A percentile compares a stretch with the other conserved stretches of the same genome.
Conservation (phyloP, 345 rosid genomes). For the Lepidium africanum region DNA sequence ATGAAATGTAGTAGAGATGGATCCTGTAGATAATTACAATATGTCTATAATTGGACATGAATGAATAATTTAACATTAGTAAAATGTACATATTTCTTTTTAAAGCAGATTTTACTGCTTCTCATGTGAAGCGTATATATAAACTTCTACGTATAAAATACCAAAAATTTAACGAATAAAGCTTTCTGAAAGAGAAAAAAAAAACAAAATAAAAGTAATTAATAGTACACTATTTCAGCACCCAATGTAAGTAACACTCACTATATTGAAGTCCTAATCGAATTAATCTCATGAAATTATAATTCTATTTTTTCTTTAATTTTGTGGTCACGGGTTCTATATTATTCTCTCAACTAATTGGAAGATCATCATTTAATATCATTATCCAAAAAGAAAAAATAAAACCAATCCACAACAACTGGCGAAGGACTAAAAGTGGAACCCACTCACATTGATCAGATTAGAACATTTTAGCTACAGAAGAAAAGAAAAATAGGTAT, state of each 20-base stretch:
- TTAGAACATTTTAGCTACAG: conserved; percentile 5
- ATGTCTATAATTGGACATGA: too few species aligned
- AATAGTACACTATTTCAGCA: neutral
- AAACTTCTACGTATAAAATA: too few species aligned
- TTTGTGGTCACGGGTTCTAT: conserved; percentile 1
- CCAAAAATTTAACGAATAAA: too few species aligned
- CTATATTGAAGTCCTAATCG: neutral
- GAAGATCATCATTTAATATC: neutral
- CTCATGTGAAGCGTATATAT: too few species aligned
- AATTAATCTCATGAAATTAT: neutral
- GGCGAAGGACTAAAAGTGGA: conserved; percentile 18
- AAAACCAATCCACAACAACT: conserved; percentile 11
- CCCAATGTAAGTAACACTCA: neutral
- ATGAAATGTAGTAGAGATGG: too few species aligned
- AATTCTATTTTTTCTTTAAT: neutral
- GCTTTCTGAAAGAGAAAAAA: too few species aligned
- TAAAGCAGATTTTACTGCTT: too few species aligned
- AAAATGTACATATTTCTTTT: too few species aligned
- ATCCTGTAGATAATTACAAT: too few species aligned
- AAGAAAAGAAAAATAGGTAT: conserved; percentile 16
- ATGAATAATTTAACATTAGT: too few species aligned
- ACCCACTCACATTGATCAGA: conserved; percentile 17
- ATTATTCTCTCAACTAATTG: neutral
- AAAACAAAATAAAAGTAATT: too few species aligned
- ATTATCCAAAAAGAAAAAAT: neutral